Evolutionary conservation across 2,329 filamentous ascomycete genomes (phyloP), one percentile per base, ranked within the genome.

Genomic region (Biscogniauxia sp.): DNA sequence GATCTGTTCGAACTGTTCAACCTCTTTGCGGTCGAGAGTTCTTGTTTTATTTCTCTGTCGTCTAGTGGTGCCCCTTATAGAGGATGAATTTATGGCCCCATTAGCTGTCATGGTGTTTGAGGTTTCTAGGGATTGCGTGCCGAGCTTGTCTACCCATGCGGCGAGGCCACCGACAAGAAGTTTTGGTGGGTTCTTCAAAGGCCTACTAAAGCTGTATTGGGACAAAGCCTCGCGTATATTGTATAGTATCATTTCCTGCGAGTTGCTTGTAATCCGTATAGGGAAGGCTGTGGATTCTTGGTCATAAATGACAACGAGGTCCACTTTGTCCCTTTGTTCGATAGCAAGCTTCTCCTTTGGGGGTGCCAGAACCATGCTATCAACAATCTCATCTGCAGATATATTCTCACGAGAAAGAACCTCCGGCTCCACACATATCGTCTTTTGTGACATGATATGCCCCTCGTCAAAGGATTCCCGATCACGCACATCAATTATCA

Each of bases 251-350:
- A 69, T 78, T 74, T 75, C 82, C 71, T 75, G 76, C 67, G 74
- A 67, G 56, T 74, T 75, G 66, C 72, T 57, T 66, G 73, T 63
- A 68, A 69, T 59, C 64, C 61, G 61, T 66, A 64, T 65, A 56
- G 70, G 75, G 20, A 96, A 68, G 64, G 79, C 66, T 75, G 83
- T 60, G 70, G 91, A 81, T 73, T 82, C 63, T 66, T 94, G 84
- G 73, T 99, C 93, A 73, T 98, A 96, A 69, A 96, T 95, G 0
- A 99, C 91, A 11, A 99, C 84, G 51, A 97, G 77, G 66, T 98
- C 93, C 68, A 90, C 97, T 59, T 89, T 82, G 64, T 93, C 84
- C 15, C 89, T 84, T 59, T 86, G 79, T 51, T 86, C 87, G 69
- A 96, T 97, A 32, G 92, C 80, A 1, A 81, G 77, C 66, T 90